Conservation (phyloP, 371 early-diverging fungal species). For the Mortierella sp. region DNA sequence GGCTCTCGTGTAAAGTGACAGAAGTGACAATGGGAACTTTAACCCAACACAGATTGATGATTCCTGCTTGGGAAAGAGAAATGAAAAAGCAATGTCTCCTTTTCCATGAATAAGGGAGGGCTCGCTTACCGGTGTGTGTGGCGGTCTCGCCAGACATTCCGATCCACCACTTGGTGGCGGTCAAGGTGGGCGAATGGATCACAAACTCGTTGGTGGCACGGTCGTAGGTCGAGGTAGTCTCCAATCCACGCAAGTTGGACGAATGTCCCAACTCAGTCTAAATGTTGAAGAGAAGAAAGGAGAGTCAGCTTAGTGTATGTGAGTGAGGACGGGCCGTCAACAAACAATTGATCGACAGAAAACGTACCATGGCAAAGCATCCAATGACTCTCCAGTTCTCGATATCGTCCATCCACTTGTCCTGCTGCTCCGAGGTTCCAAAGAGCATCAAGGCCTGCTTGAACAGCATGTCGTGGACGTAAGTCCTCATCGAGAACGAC, state of each 20-base stretch:
- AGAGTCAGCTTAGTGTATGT: background rate
- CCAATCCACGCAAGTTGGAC: slow-evolving; percentile 90
- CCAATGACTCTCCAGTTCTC: slow-evolving; percentile 70
- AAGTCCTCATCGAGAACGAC: slow-evolving; percentile 73
- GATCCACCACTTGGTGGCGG: slow-evolving; percentile 96
- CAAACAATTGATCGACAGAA: background rate
- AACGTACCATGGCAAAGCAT: slow-evolving; percentile 78
- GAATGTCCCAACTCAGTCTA: slow-evolving; percentile 81
- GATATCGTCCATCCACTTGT: slow-evolving; percentile 66
- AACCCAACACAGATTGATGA: background rate
- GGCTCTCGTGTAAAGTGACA: slow-evolving; percentile 8
- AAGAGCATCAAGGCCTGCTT: slow-evolving; percentile 69
- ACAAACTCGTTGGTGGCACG: slow-evolving; percentile 81
- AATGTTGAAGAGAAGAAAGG: background rate
- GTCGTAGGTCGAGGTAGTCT: slow-evolving; percentile 91
- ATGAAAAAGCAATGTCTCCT: background rate
- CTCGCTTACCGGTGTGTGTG: slow-evolving; percentile 71
- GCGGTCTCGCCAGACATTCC: slow-evolving; percentile 89
- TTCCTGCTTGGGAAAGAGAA: background rate
- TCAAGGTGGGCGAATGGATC: slow-evolving; percentile 87
- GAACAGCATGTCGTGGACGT: slow-evolving; percentile 74
- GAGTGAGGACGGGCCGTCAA: background rate
- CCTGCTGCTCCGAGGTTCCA: slow-evolving; percentile 70
- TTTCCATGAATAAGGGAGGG: background rate
- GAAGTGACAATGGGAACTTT: background rate